These are phyloP conservation scores for Aspergillus fructus DNA, from an alignment of 2,329 filamentous ascomycete genomes.

Conservation along the genomic window DNA sequence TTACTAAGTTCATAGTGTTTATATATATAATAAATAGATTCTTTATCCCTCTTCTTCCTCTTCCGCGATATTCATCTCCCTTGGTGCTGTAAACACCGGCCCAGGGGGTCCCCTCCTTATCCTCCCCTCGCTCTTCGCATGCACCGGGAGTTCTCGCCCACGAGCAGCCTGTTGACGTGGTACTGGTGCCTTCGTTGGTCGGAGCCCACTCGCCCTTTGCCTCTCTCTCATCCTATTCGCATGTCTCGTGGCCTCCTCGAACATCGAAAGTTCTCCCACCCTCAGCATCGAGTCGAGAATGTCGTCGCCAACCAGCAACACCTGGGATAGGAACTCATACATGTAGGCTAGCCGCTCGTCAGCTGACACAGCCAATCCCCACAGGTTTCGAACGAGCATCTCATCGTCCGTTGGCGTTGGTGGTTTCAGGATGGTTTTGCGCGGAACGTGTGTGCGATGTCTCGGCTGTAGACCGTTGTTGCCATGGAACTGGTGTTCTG, in stretches of 20 bases:
- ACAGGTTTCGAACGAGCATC: conserved; percentile 15
- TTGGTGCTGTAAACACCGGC: not conserved
- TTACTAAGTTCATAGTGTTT: too few relatives aligned
- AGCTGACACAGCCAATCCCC: conserved; percentile 1
- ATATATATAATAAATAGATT: not conserved
- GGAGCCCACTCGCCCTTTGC: not conserved
- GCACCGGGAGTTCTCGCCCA: not conserved
- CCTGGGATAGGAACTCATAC: conserved; percentile 5
- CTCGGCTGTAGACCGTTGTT: not conserved
- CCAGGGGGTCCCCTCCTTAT: not conserved
- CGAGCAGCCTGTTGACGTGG: not conserved
- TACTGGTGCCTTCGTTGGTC: not conserved
- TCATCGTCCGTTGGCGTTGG: conserved; percentile 15
- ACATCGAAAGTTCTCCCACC: conserved; percentile 7
- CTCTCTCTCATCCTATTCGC: not conserved
- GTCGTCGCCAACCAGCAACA: conserved; percentile 5
- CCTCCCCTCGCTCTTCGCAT: not conserved
- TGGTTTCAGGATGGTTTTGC: conserved; percentile 15
- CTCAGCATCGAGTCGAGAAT: conserved; percentile 7
- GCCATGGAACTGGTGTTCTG: not conserved
- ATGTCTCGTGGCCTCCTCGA: not conserved
- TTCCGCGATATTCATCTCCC: not conserved
- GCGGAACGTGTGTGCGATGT: not conserved
- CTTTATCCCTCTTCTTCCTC: not conserved
- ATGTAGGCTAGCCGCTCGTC: conserved; percentile 9